phyloP scores from a whole-genome alignment of 352 stramenopile genomes.

The Phytophthora fragariaefolia region DNA sequence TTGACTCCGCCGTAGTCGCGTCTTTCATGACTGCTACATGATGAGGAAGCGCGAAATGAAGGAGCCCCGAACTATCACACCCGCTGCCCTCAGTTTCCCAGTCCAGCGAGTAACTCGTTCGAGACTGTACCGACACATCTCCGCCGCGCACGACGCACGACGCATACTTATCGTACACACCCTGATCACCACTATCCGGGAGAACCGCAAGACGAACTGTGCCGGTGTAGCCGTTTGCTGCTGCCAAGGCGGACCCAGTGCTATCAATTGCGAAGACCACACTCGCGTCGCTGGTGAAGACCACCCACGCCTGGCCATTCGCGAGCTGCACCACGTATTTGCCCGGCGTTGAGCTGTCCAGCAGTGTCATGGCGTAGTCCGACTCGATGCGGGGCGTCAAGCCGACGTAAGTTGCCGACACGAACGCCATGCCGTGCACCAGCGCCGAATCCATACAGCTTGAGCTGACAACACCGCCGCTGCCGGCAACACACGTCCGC shows the following conservation, averaged over 20 bases:
- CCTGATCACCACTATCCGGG: slow-evolving; percentile 29
- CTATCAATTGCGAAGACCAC: slow-evolving; percentile 40
- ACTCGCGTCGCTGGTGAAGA: slow-evolving; percentile 44
- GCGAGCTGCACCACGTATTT: slow-evolving; percentile 54
- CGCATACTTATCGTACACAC: slow-evolving; percentile 52
- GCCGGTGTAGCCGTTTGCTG: slow-evolving; percentile 38
- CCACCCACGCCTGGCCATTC: slow-evolving; percentile 67
- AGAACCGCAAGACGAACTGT: slow-evolving; percentile 55
- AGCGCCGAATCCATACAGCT: slow-evolving; percentile 50
- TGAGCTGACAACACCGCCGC: slow-evolving; percentile 10
- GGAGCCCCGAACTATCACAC: slow-evolving; percentile 40
- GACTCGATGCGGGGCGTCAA: slow-evolving; percentile 50
- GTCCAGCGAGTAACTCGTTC: slow-evolving; percentile 58
- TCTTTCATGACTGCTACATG: slow-evolving; percentile 45
- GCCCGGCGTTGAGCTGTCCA: slow-evolving; percentile 36
- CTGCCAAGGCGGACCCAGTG: slow-evolving; percentile 39
- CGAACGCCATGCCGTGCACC: slow-evolving; percentile 63
- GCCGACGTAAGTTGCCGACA: slow-evolving; percentile 50
- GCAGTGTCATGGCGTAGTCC: slow-evolving; percentile 46
- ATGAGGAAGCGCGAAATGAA: slow-evolving; percentile 62
- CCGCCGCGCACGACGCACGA: slow-evolving; percentile 52
- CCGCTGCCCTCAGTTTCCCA: slow-evolving; percentile 46
- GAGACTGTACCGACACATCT: slow-evolving; percentile 43
- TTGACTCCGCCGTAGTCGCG: slow-evolving; percentile 15
- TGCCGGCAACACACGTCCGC: slow-evolving; percentile 41